Evolutionary conservation across 331 rosid genomes (phyloP).

Genomic region (Malus hybrid): DNA sequence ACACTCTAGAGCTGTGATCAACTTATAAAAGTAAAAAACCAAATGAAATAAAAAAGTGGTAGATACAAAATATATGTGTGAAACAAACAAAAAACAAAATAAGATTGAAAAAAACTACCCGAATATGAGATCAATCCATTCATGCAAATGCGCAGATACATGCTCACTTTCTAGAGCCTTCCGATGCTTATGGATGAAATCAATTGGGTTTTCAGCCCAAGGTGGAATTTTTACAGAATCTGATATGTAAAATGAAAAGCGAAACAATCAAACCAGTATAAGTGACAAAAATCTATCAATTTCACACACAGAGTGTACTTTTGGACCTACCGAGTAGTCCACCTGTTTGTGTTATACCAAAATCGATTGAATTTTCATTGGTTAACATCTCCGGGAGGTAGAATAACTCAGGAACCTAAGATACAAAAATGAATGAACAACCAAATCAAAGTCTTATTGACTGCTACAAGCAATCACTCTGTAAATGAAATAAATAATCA

Average conservation of each 20-base stretch:
- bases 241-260: slow-evolving; percentile 26
- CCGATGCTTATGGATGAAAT: slow-evolving; percentile 92
- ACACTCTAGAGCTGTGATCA: slow-evolving; percentile 18
- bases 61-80: slow-evolving; percentile 2
- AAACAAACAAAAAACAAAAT: not conserved
- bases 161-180: slow-evolving; percentile 97
- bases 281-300: slow-evolving; percentile 5
- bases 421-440: not conserved
- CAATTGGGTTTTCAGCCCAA: slow-evolving; percentile 91
- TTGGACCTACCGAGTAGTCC: slow-evolving; percentile 70
- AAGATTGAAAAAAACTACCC: slow-evolving; percentile 45
- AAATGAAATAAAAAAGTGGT: not conserved
- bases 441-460: not conserved
- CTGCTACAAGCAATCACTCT: slow-evolving; percentile 1
- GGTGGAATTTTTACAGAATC: slow-evolving; percentile 85
- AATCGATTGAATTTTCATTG: slow-evolving; percentile 88
- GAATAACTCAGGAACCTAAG: slow-evolving; percentile 94
- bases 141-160: slow-evolving; percentile 89
- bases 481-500: slow-evolving; percentile 3
- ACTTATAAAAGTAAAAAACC: slow-evolving; percentile 7
- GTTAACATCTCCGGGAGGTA: slow-evolving; percentile 93
- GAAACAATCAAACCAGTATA: slow-evolving; percentile 18
- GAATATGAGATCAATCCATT: slow-evolving; percentile 96
- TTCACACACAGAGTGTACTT: slow-evolving; percentile 17
- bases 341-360: slow-evolving; percentile 92